Conservation (phyloP, 805 yeast genomes). For the Cyberlindnera mississippiensis region DNA sequence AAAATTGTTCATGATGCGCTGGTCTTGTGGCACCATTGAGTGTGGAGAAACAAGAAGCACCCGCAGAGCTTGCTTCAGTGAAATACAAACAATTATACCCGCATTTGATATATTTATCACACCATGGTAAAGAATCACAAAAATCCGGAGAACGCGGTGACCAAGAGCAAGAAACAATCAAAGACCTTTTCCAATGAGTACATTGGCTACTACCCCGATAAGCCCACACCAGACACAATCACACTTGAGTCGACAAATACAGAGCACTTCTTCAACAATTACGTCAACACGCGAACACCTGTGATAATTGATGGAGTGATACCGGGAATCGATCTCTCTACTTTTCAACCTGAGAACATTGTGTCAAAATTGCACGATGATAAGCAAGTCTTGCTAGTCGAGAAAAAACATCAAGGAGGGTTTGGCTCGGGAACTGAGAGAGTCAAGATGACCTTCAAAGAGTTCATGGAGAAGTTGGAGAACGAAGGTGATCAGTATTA, state of each 20-base stretch:
- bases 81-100: too few species aligned
- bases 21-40: too few species aligned
- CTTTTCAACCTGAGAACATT: conserved; percentile 35
- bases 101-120: too few species aligned
- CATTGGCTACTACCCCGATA: conserved; percentile 12
- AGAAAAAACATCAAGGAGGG: conserved; percentile 54
- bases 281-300: conserved; percentile 35
- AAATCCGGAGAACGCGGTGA: background rate
- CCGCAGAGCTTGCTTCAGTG: background rate
- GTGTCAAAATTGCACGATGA: conserved; percentile 33
- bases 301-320: conserved; percentile 41
- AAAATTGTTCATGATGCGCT: too few species aligned
- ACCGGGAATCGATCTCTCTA: conserved; percentile 31
- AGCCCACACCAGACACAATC: conserved; percentile 1
- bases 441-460: conserved; percentile 44
- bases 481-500: conserved; percentile 49
- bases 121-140: background rate
- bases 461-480: conserved; percentile 41
- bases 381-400: conserved; percentile 46
- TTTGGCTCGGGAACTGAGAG: conserved; percentile 64
- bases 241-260: background rate
- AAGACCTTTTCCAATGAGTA: conserved; percentile 8
- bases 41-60: too few species aligned
- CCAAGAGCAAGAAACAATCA: background rate
- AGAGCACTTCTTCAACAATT: conserved; percentile 13